Conservation (phyloP, 1,284 basidiomycete species). For the Cryptococcus sp. region DNA sequence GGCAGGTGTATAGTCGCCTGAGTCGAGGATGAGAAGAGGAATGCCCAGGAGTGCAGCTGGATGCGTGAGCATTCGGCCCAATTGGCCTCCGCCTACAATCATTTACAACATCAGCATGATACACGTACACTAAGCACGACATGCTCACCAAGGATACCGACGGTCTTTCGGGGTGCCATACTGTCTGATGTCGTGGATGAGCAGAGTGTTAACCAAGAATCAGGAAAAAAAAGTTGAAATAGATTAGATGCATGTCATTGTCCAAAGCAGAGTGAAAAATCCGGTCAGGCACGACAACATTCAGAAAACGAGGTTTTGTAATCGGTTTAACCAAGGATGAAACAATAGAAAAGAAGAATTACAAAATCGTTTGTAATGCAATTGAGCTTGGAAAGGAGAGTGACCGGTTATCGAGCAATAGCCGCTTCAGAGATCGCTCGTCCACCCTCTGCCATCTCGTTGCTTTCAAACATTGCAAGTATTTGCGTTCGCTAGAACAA, state of each 20-base stretch:
- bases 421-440: too few relatives aligned
- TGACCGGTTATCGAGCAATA: too few relatives aligned
- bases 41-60: conserved; percentile 88
- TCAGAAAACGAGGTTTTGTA: too few relatives aligned
- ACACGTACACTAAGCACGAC: not conserved
- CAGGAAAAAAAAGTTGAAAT: conserved; percentile 2
- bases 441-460: too few relatives aligned
- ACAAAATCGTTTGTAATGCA: too few relatives aligned
- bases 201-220: conserved; percentile 4
- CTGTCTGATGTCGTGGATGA: not conserved
- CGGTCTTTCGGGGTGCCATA: conserved; percentile 50
- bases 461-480: too few relatives aligned
- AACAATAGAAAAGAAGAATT: too few relatives aligned
- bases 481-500: too few relatives aligned
- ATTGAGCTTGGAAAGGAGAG: too few relatives aligned
- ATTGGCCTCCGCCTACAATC: conserved; percentile 83
- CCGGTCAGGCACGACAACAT: not conserved
- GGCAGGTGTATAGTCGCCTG: conserved; percentile 76
- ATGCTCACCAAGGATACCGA: conserved; percentile 50
- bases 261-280: not conserved
- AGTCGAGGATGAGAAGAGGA: conserved; percentile 84
- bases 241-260: not conserved
- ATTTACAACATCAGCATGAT: not conserved
- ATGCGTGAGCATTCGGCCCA: conserved; percentile 95
- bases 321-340: too few relatives aligned